Conservation (phyloP, 2,329 filamentous ascomycete species). For the Colletotrichum graminicola region DNA sequence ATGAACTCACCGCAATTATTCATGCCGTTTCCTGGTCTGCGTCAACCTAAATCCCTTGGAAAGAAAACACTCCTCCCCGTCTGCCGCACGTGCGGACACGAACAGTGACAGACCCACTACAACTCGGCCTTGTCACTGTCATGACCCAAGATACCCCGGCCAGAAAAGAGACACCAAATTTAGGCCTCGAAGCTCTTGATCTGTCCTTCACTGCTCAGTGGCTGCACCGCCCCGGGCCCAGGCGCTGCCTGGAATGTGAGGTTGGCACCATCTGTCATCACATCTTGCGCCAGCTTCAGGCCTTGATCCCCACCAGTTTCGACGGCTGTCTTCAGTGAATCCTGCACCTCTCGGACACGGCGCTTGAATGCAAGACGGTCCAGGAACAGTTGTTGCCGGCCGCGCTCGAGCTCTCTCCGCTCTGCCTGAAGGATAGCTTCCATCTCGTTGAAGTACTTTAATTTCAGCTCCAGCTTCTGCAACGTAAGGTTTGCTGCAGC, state of each 20-base stretch:
- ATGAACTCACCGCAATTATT: conserved; percentile 35
- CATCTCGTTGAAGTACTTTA: conserved; percentile 97
- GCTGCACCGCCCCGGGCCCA: conserved; percentile 61
- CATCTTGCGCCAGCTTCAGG: conserved; percentile 61
- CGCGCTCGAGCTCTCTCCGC: conserved; percentile 90
- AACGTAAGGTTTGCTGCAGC: conserved; percentile 94
- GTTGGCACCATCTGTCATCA: conserved; percentile 62
- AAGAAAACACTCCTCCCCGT: conserved; percentile 1
- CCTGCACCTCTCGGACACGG: conserved; percentile 85
- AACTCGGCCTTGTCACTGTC: not conserved
- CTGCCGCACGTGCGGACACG: conserved; percentile 6
- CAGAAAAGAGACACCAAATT: conserved; percentile 6
- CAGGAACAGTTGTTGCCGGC: conserved; percentile 91
- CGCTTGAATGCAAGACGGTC: conserved; percentile 92
- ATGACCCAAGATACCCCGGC: not conserved
- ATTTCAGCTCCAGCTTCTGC: conserved; percentile 94
- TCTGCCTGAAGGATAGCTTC: conserved; percentile 93
- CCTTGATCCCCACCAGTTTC: conserved; percentile 64
- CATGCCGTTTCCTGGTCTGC: conserved; percentile 33
- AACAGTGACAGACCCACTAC: not conserved
- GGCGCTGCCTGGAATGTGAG: conserved; percentile 65
- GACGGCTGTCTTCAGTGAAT: conserved; percentile 72
- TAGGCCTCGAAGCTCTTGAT: conserved; percentile 71
- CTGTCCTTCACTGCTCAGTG: conserved; percentile 66
- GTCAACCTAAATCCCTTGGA: conserved; percentile 34